These are phyloP conservation scores for Chlamydomonas schloesseri DNA, from an alignment of 139 green algal species.

Conservation along the genomic window DNA sequence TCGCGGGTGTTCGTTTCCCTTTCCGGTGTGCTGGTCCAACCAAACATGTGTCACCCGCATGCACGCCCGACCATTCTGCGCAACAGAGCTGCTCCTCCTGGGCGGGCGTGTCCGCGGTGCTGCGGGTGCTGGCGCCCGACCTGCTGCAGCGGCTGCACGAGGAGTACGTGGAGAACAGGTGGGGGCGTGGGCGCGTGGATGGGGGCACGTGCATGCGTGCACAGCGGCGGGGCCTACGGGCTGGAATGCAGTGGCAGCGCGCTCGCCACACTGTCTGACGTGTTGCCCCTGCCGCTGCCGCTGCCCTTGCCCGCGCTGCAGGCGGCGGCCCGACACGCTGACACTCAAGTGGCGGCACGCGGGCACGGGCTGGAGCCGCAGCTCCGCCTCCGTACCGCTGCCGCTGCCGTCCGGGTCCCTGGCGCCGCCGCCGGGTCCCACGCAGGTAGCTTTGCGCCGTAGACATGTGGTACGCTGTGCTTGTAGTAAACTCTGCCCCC, in stretches of 20 bases:
- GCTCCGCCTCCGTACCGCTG: conserved; percentile 66
- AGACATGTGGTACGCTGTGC: no score
- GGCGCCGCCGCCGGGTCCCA: not conserved
- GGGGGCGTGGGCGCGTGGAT: not conserved
- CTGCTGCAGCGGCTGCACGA: conserved; percentile 74
- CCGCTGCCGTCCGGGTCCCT: conserved; percentile 42
- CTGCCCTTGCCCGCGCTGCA: not conserved
- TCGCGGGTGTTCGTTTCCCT: no score
- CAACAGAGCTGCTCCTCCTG: conserved; percentile 5
- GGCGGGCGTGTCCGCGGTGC: conserved; percentile 36
- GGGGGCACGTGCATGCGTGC: not conserved
- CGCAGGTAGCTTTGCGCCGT: conserved; percentile 28
- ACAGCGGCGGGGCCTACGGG: no score
- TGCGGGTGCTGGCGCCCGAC: conserved; percentile 78
- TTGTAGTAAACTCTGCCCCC: no score
- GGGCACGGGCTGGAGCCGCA: conserved; percentile 65
- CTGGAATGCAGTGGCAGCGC: no score
- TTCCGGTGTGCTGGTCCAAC: no score
- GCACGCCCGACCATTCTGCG: no score
- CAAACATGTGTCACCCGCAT: no score
- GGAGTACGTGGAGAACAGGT: conserved; percentile 61
- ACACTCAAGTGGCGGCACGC: conserved; percentile 79
- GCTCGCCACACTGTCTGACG: no score
- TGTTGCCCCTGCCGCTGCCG: no score
- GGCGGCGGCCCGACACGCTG: conserved; percentile 61